A percentile compares a stretch with the other conserved stretches of the same genome.
Conservation (phyloP, 352 stramenopile species). For the Phytophthora ramorum region DNA sequence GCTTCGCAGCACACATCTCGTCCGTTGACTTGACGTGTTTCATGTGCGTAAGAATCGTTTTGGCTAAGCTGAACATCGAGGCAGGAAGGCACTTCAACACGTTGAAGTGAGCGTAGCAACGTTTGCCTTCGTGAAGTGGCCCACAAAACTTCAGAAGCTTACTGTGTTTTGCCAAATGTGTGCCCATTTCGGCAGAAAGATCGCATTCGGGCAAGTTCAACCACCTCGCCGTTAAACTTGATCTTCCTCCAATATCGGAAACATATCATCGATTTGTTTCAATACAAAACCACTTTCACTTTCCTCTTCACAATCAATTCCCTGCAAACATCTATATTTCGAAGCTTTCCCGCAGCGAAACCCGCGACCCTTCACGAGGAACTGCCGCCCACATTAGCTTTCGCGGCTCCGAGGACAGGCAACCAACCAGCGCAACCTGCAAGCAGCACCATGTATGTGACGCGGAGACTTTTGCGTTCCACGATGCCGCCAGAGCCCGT, state of each 20-base stretch:
- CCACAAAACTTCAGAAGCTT: constrained; percentile 16
- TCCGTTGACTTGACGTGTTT: constrained; percentile 5
- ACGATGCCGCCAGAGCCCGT: constrained; percentile 43
- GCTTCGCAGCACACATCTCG: not conserved
- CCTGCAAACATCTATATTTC: constrained; percentile 10
- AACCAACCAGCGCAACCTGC: not conserved
- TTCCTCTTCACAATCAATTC: not conserved
- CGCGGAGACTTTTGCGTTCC: constrained; percentile 62
- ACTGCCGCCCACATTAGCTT: constrained; percentile 36
- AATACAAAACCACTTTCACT: not conserved
- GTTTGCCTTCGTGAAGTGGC: not conserved
- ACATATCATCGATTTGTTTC: not conserved
- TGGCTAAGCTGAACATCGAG: not conserved
- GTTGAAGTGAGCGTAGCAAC: constrained; percentile 18
- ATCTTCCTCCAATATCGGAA: constrained; percentile 4
- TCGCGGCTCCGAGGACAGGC: constrained; percentile 9
- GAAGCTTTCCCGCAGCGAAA: constrained; percentile 12
- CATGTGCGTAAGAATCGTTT: not conserved
- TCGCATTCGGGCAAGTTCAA: constrained; percentile 9
- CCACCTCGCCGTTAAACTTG: not conserved
- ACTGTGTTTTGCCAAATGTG: constrained; percentile 13
- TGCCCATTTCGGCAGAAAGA: constrained; percentile 22
- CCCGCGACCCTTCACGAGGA: constrained; percentile 29
- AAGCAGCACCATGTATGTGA: constrained; percentile 62
- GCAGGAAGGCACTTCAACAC: not conserved